phyloP scores from a whole-genome alignment of 106 monocot species.

The Agapanthus africanus region DNA sequence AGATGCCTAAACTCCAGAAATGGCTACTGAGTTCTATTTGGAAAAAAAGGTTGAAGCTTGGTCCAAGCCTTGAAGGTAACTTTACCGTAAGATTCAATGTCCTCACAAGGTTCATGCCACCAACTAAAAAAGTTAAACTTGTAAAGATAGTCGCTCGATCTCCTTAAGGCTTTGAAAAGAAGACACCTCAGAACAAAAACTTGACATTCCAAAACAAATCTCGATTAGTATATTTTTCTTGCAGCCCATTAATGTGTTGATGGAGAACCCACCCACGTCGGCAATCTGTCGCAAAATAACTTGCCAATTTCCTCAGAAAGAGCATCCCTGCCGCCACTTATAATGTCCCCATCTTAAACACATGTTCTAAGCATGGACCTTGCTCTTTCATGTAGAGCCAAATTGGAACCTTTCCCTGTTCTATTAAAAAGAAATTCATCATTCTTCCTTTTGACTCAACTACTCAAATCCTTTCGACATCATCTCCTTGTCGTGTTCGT shows the following conservation, averaged over 20 bases:
- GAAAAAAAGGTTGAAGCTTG: background rate
- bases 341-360: too few species aligned
- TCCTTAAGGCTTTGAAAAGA: background rate
- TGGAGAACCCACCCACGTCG: background rate
- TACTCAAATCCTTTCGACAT: conserved; percentile 1
- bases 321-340: too few species aligned
- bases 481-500: background rate
- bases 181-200: background rate
- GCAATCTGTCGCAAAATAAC: background rate
- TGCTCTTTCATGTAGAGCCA: conserved; percentile 7
- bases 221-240: background rate
- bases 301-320: too few species aligned
- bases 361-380: conserved; percentile 1
- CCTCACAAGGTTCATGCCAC: background rate
- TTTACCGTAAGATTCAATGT: background rate
- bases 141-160: too few species aligned
- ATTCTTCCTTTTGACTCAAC: background rate
- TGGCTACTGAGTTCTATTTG: background rate
- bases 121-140: background rate
- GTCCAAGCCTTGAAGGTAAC: background rate
- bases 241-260: background rate
- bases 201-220: background rate
- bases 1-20: background rate
- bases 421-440: background rate
- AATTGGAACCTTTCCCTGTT: background rate